Conservation (phyloP, 768 basidiomycete species). For the Suillus fuscotomentosus region DNA sequence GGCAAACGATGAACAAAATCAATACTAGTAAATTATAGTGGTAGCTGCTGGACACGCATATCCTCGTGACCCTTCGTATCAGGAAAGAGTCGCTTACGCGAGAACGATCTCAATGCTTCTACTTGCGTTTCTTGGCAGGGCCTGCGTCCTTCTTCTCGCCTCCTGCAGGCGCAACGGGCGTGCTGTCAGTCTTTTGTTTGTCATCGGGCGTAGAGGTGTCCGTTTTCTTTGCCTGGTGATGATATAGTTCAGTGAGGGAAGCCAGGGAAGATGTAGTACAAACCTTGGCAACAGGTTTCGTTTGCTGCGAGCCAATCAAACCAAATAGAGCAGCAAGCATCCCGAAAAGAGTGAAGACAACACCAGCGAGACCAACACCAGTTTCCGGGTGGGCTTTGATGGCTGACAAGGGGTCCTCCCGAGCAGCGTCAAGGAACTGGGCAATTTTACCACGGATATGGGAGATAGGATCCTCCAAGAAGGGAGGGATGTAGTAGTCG, state of each 20-base stretch:
- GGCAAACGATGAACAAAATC: conserved; percentile 4
- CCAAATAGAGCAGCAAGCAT: conserved; percentile 82
- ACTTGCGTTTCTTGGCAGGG: conserved; percentile 73
- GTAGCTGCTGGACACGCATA: background rate
- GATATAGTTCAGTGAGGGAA: background rate
- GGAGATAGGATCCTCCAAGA: conserved; percentile 56
- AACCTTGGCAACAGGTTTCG: conserved; percentile 72
- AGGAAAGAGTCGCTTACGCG: background rate
- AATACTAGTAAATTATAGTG: background rate
- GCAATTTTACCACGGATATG: conserved; percentile 69
- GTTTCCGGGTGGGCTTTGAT: conserved; percentile 90
- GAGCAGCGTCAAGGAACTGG: conserved; percentile 76
- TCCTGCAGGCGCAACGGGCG: conserved; percentile 71
- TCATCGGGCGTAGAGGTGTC: conserved; percentile 63
- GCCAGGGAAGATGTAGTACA: conserved; percentile 12
- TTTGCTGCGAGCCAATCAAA: conserved; percentile 69
- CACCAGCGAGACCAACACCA: conserved; percentile 71
- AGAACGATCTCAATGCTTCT: conserved; percentile 19
- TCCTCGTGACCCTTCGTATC: background rate
- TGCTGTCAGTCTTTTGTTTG: conserved; percentile 61
- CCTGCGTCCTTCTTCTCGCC: conserved; percentile 73
- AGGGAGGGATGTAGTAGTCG: conserved; percentile 43
- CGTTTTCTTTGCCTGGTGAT: conserved; percentile 69
- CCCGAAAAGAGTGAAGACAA: conserved; percentile 76
- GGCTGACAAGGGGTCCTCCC: conserved; percentile 73